Percentiles rank a stretch among this genome's conserved stretches.
Conservation (phyloP, 768 basidiomycete species). For the Mycena sanguinolenta region DNA sequence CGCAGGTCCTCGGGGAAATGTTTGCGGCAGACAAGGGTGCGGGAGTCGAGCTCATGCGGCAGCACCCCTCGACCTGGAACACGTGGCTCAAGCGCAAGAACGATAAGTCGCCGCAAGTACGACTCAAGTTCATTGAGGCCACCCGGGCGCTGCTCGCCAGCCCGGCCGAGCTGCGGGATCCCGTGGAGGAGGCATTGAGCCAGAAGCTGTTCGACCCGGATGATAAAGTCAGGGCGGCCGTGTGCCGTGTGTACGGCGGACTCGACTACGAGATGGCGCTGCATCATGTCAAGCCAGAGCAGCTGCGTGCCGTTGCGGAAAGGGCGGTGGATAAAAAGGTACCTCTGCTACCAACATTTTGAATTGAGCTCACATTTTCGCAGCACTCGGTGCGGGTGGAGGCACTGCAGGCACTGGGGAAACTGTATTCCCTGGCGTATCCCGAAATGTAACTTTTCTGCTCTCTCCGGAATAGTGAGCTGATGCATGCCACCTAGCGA, state of each 20-base stretch:
- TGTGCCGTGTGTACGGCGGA: conserved; percentile 83
- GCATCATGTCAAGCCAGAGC: conserved; percentile 79
- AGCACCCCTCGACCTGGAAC: conserved; percentile 89
- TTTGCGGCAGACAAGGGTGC: conserved; percentile 84
- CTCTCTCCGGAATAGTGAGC: not conserved
- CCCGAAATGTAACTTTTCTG: conserved; percentile 83
- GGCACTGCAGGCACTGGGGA: conserved; percentile 82
- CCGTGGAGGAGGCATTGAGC: conserved; percentile 77
- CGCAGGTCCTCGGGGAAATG: conserved; percentile 88
- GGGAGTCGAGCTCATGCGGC: conserved; percentile 74
- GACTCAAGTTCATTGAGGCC: conserved; percentile 85
- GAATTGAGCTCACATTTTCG: conserved; percentile 4
- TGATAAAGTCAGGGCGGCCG: conserved; percentile 89
- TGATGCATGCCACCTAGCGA: conserved; percentile 65
- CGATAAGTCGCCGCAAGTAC: conserved; percentile 79
- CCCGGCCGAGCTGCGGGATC: conserved; percentile 75
- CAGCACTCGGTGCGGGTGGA: conserved; percentile 77
- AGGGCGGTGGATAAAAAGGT: conserved; percentile 92
- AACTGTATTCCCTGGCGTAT: conserved; percentile 85
- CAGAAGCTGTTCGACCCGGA: conserved; percentile 88
- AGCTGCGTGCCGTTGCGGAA: conserved; percentile 74
- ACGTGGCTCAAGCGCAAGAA: conserved; percentile 84
- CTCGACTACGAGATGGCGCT: conserved; percentile 93
- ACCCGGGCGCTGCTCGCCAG: conserved; percentile 71
- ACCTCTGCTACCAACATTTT: conserved; percentile 27